A percentile compares a stretch with the other conserved stretches of the same genome.
phyloP scores from a whole-genome alignment of 2,329 filamentous ascomycete species.

The Arthrobotrys iridis region DNA sequence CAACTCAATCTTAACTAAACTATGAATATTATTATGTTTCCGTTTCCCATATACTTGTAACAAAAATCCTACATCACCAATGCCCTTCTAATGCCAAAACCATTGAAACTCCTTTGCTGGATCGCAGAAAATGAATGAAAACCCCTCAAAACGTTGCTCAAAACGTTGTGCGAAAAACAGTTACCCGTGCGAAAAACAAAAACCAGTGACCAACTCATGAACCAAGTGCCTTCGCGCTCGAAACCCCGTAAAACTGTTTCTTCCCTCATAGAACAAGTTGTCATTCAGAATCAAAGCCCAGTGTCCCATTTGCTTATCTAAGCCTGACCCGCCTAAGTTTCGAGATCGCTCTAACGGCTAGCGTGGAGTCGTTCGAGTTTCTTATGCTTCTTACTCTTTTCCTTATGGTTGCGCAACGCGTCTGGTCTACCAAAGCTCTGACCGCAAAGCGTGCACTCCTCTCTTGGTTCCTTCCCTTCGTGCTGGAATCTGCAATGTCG shows the following conservation, averaged over 20 bases:
- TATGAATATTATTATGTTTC: slow-evolving; percentile 3
- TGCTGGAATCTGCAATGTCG: slow-evolving; percentile 53
- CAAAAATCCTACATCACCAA: neutral
- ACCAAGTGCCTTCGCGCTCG: neutral
- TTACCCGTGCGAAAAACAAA: neutral
- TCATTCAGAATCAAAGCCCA: neutral
- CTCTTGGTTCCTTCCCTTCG: slow-evolving; percentile 47
- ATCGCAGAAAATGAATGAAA: neutral
- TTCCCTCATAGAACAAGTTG: neutral
- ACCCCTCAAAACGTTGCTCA: neutral
- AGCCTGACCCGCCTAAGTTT: neutral
- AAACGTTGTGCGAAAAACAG: slow-evolving; percentile 5
- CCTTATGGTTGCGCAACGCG: slow-evolving; percentile 53
- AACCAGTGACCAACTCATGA: slow-evolving; percentile 7
- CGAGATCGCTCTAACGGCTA: slow-evolving; percentile 17
- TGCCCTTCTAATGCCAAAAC: slow-evolving; percentile 30
- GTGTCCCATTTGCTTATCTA: neutral
- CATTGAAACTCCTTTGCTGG: slow-evolving; percentile 24
- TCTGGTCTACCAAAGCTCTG: slow-evolving; percentile 49
- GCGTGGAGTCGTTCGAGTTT: slow-evolving; percentile 44
- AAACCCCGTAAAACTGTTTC: neutral
- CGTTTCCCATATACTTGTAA: slow-evolving; percentile 12
- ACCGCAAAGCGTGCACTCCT: slow-evolving; percentile 48
- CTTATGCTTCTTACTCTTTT: slow-evolving; percentile 53
- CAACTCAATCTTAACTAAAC: slow-evolving; percentile 3